phyloP scores from a whole-genome alignment of 768 basidiomycete genomes.

The Psilocybe sp. region DNA sequence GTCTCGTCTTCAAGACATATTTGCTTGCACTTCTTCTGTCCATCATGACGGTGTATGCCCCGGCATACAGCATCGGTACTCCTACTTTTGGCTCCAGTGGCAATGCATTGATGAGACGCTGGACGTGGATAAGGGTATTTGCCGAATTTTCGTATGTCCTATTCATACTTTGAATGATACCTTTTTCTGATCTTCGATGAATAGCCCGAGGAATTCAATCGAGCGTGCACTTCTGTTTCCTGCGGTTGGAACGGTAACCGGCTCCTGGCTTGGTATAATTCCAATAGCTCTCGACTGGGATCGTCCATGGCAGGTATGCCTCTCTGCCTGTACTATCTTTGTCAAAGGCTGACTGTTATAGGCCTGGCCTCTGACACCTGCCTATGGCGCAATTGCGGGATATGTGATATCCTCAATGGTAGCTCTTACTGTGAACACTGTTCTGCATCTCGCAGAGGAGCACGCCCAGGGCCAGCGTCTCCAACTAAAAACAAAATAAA shows the following conservation, averaged over 20 bases:
- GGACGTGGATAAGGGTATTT: conserved; percentile 78
- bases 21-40: conserved; percentile 69
- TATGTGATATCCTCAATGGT: conserved; percentile 58
- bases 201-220: conserved; percentile 55
- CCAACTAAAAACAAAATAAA: conserved; percentile 14
- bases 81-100: conserved; percentile 46
- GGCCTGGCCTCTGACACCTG: conserved; percentile 83
- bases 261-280: conserved; percentile 78
- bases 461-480: conserved; percentile 19
- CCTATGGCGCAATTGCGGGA: conserved; percentile 68
- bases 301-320: conserved; percentile 93
- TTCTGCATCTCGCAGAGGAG: conserved; percentile 36
- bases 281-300: conserved; percentile 96
- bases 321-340: conserved; percentile 4
- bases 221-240: conserved; percentile 84
- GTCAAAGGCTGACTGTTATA: conserved; percentile 19
- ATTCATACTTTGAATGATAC: conserved; percentile 1
- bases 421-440: conserved; percentile 46
- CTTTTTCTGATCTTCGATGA: conserved; percentile 5
- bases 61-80: conserved; percentile 66
- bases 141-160: conserved; percentile 73
- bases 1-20: conserved; percentile 50
- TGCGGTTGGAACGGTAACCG: conserved; percentile 64
- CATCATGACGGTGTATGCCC: conserved; percentile 60
- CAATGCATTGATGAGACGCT: conserved; percentile 48